These are phyloP conservation scores for Xylaria grammica DNA, from an alignment of 495 filamentous ascomycete genomes.

Conservation along the genomic window DNA sequence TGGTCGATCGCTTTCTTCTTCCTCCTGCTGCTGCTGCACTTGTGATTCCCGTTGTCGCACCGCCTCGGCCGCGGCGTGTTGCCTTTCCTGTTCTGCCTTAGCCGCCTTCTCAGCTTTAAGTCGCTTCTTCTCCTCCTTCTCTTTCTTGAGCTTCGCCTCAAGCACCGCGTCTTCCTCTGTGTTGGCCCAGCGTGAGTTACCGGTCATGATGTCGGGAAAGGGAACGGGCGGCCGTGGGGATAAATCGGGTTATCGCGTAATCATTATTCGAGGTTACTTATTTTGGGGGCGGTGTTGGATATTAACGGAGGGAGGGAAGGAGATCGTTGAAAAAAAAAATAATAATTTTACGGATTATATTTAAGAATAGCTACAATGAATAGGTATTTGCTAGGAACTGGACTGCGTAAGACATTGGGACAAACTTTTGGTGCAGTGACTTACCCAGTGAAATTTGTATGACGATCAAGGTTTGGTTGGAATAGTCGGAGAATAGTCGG, in stretches of 20 bases:
- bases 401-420: neutral
- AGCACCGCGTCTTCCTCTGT: conserved; percentile 75
- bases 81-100: conserved; percentile 64
- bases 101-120: conserved; percentile 85
- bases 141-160: conserved; percentile 74
- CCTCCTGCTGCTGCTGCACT: conserved; percentile 35
- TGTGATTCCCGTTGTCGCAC: conserved; percentile 53
- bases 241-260: conserved; percentile 4
- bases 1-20: conserved; percentile 43
- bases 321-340: neutral
- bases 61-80: conserved; percentile 31
- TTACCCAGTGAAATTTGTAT: too few species aligned
- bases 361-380: neutral
- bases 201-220: conserved; percentile 57
- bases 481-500: conserved; percentile 19
- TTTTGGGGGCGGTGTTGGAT: neutral
- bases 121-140: conserved; percentile 89
- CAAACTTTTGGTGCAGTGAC: too few species aligned
- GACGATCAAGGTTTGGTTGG: conserved; percentile 6
- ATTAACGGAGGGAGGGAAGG: too few species aligned
- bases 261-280: neutral
- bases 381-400: neutral
- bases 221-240: neutral
- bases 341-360: too few species aligned
- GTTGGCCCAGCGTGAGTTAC: conserved; percentile 85